A percentile compares a stretch with the other conserved stretches of the same genome.
Conservation (phyloP, 768 basidiomycete genomes). For the Kwoniella pini region DNA sequence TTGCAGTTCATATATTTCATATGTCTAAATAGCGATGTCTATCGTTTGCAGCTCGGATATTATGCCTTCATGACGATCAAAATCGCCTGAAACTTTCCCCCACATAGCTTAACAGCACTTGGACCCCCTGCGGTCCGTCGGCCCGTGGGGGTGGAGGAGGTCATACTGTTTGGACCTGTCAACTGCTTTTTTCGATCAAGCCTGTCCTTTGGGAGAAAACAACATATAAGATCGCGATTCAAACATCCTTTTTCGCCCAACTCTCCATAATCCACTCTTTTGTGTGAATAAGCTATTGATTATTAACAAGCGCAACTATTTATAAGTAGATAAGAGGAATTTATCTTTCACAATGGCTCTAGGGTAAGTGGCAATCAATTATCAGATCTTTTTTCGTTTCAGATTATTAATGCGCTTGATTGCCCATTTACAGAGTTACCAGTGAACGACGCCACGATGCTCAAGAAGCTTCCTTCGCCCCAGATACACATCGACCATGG, state of each 20-base stretch:
- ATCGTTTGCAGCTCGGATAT: too few species aligned
- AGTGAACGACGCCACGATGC: constrained; percentile 16
- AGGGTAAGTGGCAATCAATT: constrained; percentile 1
- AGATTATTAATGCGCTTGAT: neutral
- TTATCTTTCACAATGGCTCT: neutral
- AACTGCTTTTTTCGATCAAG: neutral
- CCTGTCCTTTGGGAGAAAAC: neutral
- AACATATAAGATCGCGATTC: neutral
- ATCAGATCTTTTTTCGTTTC: neutral
- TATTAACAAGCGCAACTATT: too few species aligned
- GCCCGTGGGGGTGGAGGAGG: constrained; percentile 15
- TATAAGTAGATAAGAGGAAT: too few species aligned
- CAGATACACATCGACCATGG: constrained; percentile 28
- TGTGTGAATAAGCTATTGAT: too few species aligned
- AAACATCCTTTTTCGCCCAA: too few species aligned
- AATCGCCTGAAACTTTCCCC: neutral
- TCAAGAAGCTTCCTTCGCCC: constrained; percentile 12
- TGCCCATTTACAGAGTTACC: neutral
- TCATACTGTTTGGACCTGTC: neutral
- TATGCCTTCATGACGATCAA: too few species aligned
- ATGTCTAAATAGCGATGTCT: too few species aligned
- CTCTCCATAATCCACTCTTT: too few species aligned
- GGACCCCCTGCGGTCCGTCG: constrained; percentile 14
- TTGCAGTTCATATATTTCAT: neutral
- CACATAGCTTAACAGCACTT: neutral